Conservation (phyloP, 768 basidiomycete genomes). For the Russula olivacea region DNA sequence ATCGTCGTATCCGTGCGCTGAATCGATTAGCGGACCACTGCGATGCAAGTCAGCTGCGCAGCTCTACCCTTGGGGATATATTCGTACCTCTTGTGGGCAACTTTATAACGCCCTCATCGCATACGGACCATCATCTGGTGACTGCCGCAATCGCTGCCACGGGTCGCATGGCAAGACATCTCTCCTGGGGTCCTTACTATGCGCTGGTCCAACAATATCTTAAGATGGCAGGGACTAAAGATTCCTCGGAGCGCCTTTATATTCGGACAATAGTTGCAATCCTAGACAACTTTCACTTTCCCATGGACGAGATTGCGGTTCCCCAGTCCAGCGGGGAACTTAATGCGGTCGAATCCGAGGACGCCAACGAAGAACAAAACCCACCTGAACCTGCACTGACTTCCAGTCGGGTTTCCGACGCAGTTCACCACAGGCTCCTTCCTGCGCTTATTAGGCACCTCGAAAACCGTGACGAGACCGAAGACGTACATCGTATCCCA, state of each 20-base stretch:
- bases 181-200: slow-evolving; percentile 84
- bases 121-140: slow-evolving; percentile 78
- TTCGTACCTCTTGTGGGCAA: slow-evolving; percentile 85
- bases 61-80: slow-evolving; percentile 67
- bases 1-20: slow-evolving; percentile 81
- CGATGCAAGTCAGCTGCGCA: slow-evolving; percentile 57
- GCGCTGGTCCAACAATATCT: slow-evolving; percentile 76
- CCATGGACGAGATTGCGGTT: slow-evolving; percentile 57
- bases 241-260: slow-evolving; percentile 68
- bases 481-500: slow-evolving; percentile 84
- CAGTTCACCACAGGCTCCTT: slow-evolving; percentile 68
- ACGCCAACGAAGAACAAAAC: slow-evolving; percentile 30
- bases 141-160: slow-evolving; percentile 82
- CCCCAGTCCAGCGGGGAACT: slow-evolving; percentile 28
- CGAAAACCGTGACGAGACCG: slow-evolving; percentile 73
- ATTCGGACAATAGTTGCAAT: slow-evolving; percentile 80
- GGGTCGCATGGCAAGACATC: slow-evolving; percentile 67
- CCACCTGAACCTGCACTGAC: slow-evolving; percentile 21
- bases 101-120: slow-evolving; percentile 57
- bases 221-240: slow-evolving; percentile 59
- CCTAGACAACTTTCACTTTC: slow-evolving; percentile 88
- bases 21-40: slow-evolving; percentile 77
- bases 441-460: slow-evolving; percentile 76
- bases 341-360: slow-evolving; percentile 28
- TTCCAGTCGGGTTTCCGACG: slow-evolving; percentile 52